phyloP scores from a whole-genome alignment of 345 rosid genomes.

The Acer campestre region DNA sequence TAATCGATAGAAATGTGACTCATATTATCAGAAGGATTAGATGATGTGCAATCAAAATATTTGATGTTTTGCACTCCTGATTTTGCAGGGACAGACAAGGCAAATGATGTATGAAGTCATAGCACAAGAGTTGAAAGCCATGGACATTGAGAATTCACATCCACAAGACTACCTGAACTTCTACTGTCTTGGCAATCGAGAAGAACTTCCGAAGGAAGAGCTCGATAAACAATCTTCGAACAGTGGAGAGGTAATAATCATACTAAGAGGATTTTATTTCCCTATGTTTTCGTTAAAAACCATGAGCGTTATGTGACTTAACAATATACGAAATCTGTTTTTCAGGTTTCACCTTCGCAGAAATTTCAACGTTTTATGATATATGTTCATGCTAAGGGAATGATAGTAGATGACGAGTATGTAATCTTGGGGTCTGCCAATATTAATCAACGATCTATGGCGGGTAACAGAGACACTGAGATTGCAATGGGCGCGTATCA shows the following conservation, averaged over 20 bases:
- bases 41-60: not conserved
- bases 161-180: conserved; percentile 83
- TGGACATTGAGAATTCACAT: conserved; percentile 48
- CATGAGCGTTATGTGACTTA: not conserved
- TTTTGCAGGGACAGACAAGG: conserved; percentile 71
- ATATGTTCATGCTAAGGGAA: conserved; percentile 85
- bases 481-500: conserved; percentile 90
- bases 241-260: conserved; percentile 44
- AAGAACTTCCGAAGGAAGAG: conserved; percentile 43
- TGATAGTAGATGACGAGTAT: conserved; percentile 82
- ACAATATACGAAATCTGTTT: not conserved
- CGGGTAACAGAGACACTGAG: conserved; percentile 86
- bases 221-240: conserved; percentile 4
- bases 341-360: conserved; percentile 61
- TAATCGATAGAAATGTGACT: not conserved
- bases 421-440: conserved; percentile 86
- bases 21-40: not conserved
- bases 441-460: conserved; percentile 83
- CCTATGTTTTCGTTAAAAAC: not conserved
- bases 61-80: conserved; percentile 1
- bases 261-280: not conserved
- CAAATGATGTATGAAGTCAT: conserved; percentile 82
- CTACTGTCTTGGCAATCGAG: conserved; percentile 83
- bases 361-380: conserved; percentile 74
- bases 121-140: conserved; percentile 61